Conservation (phyloP, 768 basidiomycete species). For the Naganishia friedmannii region DNA sequence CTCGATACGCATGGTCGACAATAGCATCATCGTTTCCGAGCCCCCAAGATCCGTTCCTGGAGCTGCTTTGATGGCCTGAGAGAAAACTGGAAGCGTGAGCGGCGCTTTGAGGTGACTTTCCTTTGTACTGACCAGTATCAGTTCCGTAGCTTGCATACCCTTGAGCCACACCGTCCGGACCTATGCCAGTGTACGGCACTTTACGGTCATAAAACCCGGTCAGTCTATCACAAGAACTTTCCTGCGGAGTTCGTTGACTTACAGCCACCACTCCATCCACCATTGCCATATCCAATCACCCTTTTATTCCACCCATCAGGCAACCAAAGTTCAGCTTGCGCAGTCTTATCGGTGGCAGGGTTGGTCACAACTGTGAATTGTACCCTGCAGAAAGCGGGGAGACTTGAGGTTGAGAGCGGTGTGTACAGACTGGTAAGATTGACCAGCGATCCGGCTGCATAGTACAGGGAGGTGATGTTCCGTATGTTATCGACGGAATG, state of each 20-base stretch:
- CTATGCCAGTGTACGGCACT: constrained; percentile 4
- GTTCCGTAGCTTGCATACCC: constrained; percentile 5
- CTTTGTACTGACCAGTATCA: neutral
- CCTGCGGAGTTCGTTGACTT: neutral
- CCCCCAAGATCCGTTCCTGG: constrained; percentile 10
- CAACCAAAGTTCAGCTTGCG: no score
- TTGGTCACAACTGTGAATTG: neutral
- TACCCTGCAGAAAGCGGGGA: neutral
- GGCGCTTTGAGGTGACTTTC: neutral
- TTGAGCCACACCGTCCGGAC: neutral
- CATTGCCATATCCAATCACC: constrained; percentile 3
- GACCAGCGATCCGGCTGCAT: neutral
- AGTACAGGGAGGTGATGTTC: no score
- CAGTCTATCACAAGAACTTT: no score
- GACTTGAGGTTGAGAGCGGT: neutral
- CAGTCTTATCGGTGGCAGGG: neutral
- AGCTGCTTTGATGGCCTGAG: neutral
- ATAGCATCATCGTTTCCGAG: constrained; percentile 15
- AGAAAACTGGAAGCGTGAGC: neutral
- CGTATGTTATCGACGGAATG: no score
- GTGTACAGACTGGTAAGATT: neutral
- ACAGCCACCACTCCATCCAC: constrained; percentile 16
- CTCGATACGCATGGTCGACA: constrained; percentile 11
- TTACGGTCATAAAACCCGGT: neutral
- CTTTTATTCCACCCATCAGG: no score